Evolutionary conservation across 768 basidiomycete genomes (phyloP).

Genomic region (Podaxis sp.): DNA sequence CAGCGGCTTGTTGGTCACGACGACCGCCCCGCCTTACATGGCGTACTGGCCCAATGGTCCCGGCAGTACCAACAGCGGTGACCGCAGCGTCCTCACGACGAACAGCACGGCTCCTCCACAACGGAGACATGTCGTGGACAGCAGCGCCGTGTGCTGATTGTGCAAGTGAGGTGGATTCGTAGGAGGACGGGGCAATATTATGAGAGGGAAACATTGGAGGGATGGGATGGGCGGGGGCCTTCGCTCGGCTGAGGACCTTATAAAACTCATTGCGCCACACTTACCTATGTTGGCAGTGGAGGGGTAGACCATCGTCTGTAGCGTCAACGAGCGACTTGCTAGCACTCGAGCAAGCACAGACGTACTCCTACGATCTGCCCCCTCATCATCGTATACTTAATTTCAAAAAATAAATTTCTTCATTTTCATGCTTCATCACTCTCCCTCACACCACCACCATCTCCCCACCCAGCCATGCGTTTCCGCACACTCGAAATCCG

Average conservation of each 20-base stretch:
- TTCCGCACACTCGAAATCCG: constrained; percentile 90
- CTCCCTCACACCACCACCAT: constrained; percentile 4
- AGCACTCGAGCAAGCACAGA: not conserved
- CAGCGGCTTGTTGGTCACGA: not conserved
- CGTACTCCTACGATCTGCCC: not conserved
- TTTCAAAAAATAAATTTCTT: not conserved
- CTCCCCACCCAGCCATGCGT: constrained; percentile 49
- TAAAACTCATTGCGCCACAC: constrained; percentile 1
- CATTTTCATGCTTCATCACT: not conserved
- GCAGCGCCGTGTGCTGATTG: not conserved
- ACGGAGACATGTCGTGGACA: not conserved
- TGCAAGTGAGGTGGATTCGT: not conserved
- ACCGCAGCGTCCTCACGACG: not conserved
- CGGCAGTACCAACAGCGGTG: not conserved
- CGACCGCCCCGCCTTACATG: not conserved
- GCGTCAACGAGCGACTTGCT: not conserved
- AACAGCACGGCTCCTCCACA: not conserved
- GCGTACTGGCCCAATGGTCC: not conserved
- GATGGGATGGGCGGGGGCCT: not conserved
- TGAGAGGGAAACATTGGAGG: not conserved
- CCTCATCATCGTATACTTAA: not conserved
- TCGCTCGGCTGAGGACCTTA: not conserved
- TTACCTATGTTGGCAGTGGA: not conserved
- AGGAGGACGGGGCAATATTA: not conserved
- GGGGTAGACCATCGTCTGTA: not conserved